These are phyloP conservation scores for Kazachstania kunashirensis DNA, from an alignment of 805 yeast species.

Conservation along the genomic window DNA sequence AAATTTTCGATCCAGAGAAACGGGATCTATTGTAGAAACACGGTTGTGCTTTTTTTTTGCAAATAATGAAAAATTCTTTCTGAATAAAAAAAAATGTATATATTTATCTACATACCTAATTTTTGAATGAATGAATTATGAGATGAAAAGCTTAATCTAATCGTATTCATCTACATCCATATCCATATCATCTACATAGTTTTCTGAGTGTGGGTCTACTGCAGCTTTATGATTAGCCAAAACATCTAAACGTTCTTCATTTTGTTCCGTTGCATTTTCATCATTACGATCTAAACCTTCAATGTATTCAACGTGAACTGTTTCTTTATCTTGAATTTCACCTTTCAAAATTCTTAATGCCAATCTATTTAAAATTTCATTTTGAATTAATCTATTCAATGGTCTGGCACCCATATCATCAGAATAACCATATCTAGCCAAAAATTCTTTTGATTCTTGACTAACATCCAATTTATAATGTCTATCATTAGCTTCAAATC, in stretches of 20 bases:
- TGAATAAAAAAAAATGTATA: too few relatives aligned
- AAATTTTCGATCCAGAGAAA: too few relatives aligned
- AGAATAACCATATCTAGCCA: conserved; percentile 82
- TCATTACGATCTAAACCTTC: conserved; percentile 21
- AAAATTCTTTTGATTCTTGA: conserved; percentile 67
- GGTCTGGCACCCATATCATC: conserved; percentile 96
- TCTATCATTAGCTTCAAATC: conserved; percentile 82
- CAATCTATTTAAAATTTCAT: conserved; percentile 73
- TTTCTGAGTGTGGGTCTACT: conserved; percentile 33
- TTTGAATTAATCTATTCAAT: conserved; percentile 82
- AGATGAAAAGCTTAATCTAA: too few relatives aligned
- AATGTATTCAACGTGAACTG: conserved; percentile 51
- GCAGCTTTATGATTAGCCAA: conserved; percentile 73
- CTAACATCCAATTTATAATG: conserved; percentile 62
- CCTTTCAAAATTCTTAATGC: conserved; percentile 85
- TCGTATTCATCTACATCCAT: conserved; percentile 48
- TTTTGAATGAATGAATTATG: too few relatives aligned
- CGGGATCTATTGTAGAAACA: too few relatives aligned
- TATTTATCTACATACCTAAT: too few relatives aligned
- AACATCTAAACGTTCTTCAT: conserved; percentile 63
- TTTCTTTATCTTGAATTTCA: conserved; percentile 80
- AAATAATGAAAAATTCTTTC: too few relatives aligned
- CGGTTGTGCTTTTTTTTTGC: too few relatives aligned
- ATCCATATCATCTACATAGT: conserved; percentile 47
- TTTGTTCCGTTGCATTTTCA: conserved; percentile 9